Base-by-base conservation (phyloP, 2,329 filamentous ascomycete genomes). In the Fusarium tricinctum region DNA sequence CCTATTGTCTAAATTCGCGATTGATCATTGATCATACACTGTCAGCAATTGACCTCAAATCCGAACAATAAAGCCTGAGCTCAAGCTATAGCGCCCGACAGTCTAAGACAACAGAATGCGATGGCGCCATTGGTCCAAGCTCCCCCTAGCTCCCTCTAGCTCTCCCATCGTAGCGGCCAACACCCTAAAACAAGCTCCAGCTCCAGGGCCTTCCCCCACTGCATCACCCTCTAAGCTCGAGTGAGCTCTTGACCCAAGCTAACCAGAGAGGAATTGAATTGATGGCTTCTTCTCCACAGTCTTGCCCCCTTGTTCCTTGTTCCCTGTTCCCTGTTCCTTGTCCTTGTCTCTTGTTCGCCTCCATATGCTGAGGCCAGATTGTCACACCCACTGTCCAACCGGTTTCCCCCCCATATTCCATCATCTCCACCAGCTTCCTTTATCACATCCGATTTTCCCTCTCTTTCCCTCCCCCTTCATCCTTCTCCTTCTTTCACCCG, bases 291-390 rank as follows among this genome's bases (percentile, higher is more conserved):
- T 63, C 56, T 56, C 68, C 56, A 69, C 68, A 72, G 28, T 58
- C 47, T 28, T 8, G 8, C 28, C 28, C 28, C 9, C 56, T 44
- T 60, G 38, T 48, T 42, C 52, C 56, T 58, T 53, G 42, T 35
- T 35, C 50, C 58, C 42, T 62, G 57, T 35, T 57, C 9, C 56
- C 39, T 60, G 38, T 48, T 42, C 52, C 56, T 58, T 53, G 42
- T 35, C 50, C 58, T 46, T 62, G 57, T 35, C n/a, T 57, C 58
- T 51, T 60, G 69, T 66, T 68, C 54, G 52, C 53, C 56, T 70
- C 52, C 67, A 51, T 57, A 40, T 55, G 61, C 70, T 73, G 67
- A 74, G 72, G 72, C 72, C 72, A 74, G 72, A 73, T 74, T 73
- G 72, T 74, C 70, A 71, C 70, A 73, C 67, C 71, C 59, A 70